phyloP scores from a whole-genome alignment of 2,329 filamentous ascomycete species.

The Fusarium musae region DNA sequence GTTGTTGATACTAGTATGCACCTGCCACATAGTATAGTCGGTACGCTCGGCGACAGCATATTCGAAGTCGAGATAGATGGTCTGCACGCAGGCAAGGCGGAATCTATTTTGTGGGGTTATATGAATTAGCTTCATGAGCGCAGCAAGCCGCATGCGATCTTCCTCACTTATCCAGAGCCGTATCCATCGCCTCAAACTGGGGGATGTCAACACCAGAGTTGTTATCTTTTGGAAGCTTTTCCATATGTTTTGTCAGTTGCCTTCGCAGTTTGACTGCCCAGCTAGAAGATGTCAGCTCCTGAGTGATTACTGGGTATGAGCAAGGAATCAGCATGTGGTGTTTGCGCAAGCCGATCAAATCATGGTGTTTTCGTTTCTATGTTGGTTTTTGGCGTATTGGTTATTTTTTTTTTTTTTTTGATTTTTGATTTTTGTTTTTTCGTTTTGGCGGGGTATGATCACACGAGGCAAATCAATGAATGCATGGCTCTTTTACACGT shows the following conservation, averaged over 20 bases:
- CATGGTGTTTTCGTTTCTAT: neutral
- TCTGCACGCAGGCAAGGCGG: slow-evolving; percentile 76
- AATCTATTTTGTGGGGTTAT: slow-evolving; percentile 59
- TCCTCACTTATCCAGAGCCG: slow-evolving; percentile 56
- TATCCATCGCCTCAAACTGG: slow-evolving; percentile 58
- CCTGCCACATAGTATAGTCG: slow-evolving; percentile 80
- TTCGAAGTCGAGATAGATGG: slow-evolving; percentile 78
- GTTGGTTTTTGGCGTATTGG: neutral
- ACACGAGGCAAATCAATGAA: slow-evolving; percentile 2
- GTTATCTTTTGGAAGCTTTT: slow-evolving; percentile 53
- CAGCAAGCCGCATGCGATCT: slow-evolving; percentile 9
- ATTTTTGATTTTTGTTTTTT: too few species aligned
- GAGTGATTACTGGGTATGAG: slow-evolving; percentile 22
- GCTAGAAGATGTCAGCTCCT: slow-evolving; percentile 47
- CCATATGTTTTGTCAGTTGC: slow-evolving; percentile 56
- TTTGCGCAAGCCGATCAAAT: slow-evolving; percentile 15
- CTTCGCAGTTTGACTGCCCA: slow-evolving; percentile 57
- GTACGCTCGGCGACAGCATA: slow-evolving; percentile 71
- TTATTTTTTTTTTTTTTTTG: neutral
- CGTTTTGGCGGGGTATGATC: slow-evolving; percentile 8
- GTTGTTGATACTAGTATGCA: slow-evolving; percentile 80
- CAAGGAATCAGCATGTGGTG: neutral
- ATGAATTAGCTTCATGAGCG: slow-evolving; percentile 23
- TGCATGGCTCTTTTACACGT: neutral
- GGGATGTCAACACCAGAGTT: slow-evolving; percentile 52